Base-by-base conservation (phyloP, 805 yeast species). In the Candida hispaniensis region DNA sequence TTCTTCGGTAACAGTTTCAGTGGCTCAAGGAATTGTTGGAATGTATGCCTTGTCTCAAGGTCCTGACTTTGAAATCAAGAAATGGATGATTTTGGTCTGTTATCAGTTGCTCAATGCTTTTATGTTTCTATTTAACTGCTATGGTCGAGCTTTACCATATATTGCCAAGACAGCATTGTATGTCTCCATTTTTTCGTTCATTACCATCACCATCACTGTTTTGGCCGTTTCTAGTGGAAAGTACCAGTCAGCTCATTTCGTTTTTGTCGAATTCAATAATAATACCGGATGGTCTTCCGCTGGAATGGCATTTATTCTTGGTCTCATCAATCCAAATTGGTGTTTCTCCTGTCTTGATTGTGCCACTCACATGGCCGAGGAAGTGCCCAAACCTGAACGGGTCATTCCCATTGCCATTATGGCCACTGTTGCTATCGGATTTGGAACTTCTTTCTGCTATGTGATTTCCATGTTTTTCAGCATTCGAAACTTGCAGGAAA, bases 321-420 rank as follows among this genome's bases (percentile, higher is more conserved):
- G 83, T n/a, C 54, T 75, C 30, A 67, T 75, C 44, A 75, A 75
- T 49, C 79, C 81, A 5, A 69, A 72, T 39, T 76, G 79, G 79
- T 69, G 76, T 7, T 75, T 74, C 58, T 64, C 73, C 16, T 75
- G 82, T 44, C 61, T 74, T 32, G 85, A 76, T 48, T 70, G 74
- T 39, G 80, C 81, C 2, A 73, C 81, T 3, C 83, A 76, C 47
- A 63, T 77, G 67, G 73, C 78, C 14, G 85, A 77, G 49, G 83
- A 76, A 48, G 65, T 66, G 21, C 58, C 64, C 22, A 59, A 66
- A 16, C 80, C 83, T 4, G 69, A 69, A 46, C 60, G 66, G 32
- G 64, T 69, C 42, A 71, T 74, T 38, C 81, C 82, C 13, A 64
- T 64, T 32, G 73, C 78, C 2, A 73, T 75, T 43, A 59, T 73